A percentile compares a stretch with the other conserved stretches of the same genome.
Evolutionary conservation across 805 yeast genomes (phyloP).

Genomic region (Lachancea meyersii): DNA sequence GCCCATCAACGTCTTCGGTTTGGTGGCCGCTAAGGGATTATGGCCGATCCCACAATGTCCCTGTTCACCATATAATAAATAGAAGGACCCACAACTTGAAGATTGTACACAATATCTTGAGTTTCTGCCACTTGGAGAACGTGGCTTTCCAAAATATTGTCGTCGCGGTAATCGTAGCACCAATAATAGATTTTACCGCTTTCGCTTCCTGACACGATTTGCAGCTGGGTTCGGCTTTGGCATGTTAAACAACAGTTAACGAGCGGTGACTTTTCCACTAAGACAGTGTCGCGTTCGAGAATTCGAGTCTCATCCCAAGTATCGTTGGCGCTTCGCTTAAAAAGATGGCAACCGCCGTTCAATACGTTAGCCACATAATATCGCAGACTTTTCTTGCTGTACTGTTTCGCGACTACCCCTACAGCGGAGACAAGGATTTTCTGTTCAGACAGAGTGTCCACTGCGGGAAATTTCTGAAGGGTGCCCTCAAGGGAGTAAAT

Average conservation of each 20-base stretch:
- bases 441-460: background rate
- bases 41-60: slow-evolving; percentile 3
- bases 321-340: slow-evolving; percentile 17
- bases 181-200: slow-evolving; percentile 16
- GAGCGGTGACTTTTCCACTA: slow-evolving; percentile 10
- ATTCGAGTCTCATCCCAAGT: slow-evolving; percentile 17
- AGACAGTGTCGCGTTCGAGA: slow-evolving; percentile 5
- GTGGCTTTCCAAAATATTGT: slow-evolving; percentile 5
- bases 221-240: slow-evolving; percentile 2
- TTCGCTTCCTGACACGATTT: slow-evolving; percentile 21
- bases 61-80: slow-evolving; percentile 13
- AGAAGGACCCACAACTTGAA: slow-evolving; percentile 6
- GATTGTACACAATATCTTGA: slow-evolving; percentile 9
- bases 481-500: slow-evolving; percentile 3
- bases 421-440: slow-evolving; percentile 6
- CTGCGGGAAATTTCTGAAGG: slow-evolving; percentile 1
- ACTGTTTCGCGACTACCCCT: slow-evolving; percentile 14
- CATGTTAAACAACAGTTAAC: slow-evolving; percentile 15
- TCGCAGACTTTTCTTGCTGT: slow-evolving; percentile 10
- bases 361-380: slow-evolving; percentile 13
- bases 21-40: background rate
- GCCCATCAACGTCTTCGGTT: no score
- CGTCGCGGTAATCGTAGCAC: slow-evolving; percentile 14
- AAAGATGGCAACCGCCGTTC: slow-evolving; percentile 20
- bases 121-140: slow-evolving; percentile 3